Percentiles rank a stretch among this genome's conserved stretches.
Evolutionary conservation across 1,284 basidiomycete genomes (phyloP).

Genomic region (Trichosporon coremiiforme): DNA sequence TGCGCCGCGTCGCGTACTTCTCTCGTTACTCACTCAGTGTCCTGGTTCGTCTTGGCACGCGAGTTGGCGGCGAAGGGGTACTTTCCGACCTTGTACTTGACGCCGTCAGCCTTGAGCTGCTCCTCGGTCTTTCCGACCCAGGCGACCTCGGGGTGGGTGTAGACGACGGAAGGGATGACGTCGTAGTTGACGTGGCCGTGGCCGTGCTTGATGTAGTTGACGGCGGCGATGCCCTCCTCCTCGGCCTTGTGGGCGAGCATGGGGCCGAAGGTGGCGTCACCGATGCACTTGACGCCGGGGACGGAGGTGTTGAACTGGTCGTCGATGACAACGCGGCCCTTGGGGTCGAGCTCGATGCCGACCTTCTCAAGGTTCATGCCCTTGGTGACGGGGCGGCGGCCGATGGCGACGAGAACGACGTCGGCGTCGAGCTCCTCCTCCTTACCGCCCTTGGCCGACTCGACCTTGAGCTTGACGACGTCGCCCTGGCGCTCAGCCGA

Average conservation of each 20-base stretch:
- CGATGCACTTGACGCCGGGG: slow-evolving; percentile 89
- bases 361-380: slow-evolving; percentile 89
- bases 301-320: slow-evolving; percentile 93
- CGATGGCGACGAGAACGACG: slow-evolving; percentile 92
- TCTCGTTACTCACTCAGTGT: slow-evolving; percentile 54
- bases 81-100: slow-evolving; percentile 90
- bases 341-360: slow-evolving; percentile 88
- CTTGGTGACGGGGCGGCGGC: slow-evolving; percentile 76
- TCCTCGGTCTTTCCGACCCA: slow-evolving; percentile 99
- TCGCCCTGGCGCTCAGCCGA: slow-evolving; percentile 83
- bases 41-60: slow-evolving; percentile 92
- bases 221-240: slow-evolving; percentile 95
- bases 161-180: slow-evolving; percentile 92
- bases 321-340: slow-evolving; percentile 90
- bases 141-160: slow-evolving; percentile 96
- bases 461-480: slow-evolving; percentile 80
- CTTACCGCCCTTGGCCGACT: slow-evolving; percentile 89
- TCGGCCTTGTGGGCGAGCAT: slow-evolving; percentile 99
- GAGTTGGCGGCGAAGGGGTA: slow-evolving; percentile 94
- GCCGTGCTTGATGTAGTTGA: slow-evolving; percentile 85
- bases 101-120: slow-evolving; percentile 86
- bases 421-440: slow-evolving; percentile 92
- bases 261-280: slow-evolving; percentile 96
- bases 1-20: too few relatives aligned
- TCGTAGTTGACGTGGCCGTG: slow-evolving; percentile 98